A percentile compares a stretch with the other conserved stretches of the same genome.
These are phyloP conservation scores for Lithospermum erythrorhizon DNA, from an alignment of 257 asterid species.

Conservation along the genomic window DNA sequence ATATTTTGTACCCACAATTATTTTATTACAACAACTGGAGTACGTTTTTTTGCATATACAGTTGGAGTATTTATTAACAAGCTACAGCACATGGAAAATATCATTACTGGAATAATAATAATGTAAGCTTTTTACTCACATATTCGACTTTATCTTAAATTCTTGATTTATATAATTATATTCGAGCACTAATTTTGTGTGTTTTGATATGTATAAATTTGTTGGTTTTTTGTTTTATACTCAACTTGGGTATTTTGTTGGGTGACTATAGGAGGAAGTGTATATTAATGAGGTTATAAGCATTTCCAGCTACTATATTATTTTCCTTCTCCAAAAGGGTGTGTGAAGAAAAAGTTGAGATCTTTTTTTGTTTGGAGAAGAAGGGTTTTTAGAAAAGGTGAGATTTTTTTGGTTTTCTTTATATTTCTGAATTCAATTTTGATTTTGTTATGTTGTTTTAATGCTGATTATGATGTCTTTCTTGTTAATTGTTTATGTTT, in stretches of 20 bases:
- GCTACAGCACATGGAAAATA: background rate
- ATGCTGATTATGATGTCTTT: background rate
- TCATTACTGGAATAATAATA: background rate
- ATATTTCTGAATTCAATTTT: background rate
- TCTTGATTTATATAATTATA: background rate
- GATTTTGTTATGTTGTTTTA: background rate
- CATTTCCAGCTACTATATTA: background rate
- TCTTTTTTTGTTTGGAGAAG: conserved; percentile 2
- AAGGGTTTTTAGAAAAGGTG: background rate
- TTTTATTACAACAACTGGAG: background rate
- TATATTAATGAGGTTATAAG: conserved; percentile 1
- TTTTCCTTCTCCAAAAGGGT: conserved; percentile 2
- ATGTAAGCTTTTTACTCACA: background rate
- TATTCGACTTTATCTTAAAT: too few relatives aligned
- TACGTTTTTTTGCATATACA: too few relatives aligned
- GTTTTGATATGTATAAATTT: background rate
- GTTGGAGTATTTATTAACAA: background rate
- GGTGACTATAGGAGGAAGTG: background rate
- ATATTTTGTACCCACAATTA: background rate
- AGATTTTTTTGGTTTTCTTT: background rate
- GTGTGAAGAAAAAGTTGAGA: background rate
- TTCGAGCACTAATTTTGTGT: background rate
- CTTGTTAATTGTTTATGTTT: background rate
- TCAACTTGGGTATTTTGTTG: too few relatives aligned
- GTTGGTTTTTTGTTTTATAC: background rate